phyloP scores from a whole-genome alignment of 2,329 filamentous ascomycete species.

The Ceratocystiopsis minuta region DNA sequence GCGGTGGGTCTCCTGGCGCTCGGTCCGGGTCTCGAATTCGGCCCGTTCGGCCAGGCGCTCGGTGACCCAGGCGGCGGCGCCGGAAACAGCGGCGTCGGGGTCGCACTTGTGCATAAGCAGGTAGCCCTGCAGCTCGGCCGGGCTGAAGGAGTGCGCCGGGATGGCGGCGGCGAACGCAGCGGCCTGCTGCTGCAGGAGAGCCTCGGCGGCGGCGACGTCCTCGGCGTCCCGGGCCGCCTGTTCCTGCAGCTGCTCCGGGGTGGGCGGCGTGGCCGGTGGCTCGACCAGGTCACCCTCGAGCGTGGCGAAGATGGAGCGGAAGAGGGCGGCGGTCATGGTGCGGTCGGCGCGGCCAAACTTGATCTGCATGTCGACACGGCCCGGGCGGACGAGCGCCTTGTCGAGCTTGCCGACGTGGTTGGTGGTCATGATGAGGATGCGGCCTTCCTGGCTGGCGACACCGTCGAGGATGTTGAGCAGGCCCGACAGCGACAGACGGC shows the following conservation, averaged over 20 bases:
- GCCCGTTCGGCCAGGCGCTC: slow-evolving; percentile 29
- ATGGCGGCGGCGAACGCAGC: slow-evolving; percentile 29
- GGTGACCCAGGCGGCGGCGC: slow-evolving; percentile 29
- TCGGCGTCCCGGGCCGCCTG: background rate
- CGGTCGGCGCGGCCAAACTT: slow-evolving; percentile 36
- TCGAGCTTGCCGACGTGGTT: slow-evolving; percentile 44
- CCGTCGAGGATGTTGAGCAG: slow-evolving; percentile 71
- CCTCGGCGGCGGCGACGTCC: slow-evolving; percentile 16
- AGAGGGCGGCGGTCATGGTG: slow-evolving; percentile 34
- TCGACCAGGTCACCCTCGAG: slow-evolving; percentile 29
- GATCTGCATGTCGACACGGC: slow-evolving; percentile 41
- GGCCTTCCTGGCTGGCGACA: slow-evolving; percentile 43
- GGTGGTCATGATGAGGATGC: slow-evolving; percentile 49
- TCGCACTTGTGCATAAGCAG: slow-evolving; percentile 37
- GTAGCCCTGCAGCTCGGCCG: slow-evolving; percentile 42
- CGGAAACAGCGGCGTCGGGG: slow-evolving; percentile 28
- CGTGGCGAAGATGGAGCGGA: slow-evolving; percentile 37
- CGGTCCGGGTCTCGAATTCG: slow-evolving; percentile 23
- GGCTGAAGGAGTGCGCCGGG: slow-evolving; percentile 38
- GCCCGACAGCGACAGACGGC: slow-evolving; percentile 50
- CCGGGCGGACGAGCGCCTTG: slow-evolving; percentile 43
- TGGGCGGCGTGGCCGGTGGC: too few relatives aligned
- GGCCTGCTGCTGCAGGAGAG: slow-evolving; percentile 28
- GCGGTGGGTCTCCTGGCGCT: slow-evolving; percentile 18
- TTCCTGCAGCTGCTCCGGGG: slow-evolving; percentile 13